Percentiles rank a stretch among this genome's conserved stretches.
Conservation (phyloP, 2,329 filamentous ascomycete genomes). For the Dactylonectria macrodidyma region DNA sequence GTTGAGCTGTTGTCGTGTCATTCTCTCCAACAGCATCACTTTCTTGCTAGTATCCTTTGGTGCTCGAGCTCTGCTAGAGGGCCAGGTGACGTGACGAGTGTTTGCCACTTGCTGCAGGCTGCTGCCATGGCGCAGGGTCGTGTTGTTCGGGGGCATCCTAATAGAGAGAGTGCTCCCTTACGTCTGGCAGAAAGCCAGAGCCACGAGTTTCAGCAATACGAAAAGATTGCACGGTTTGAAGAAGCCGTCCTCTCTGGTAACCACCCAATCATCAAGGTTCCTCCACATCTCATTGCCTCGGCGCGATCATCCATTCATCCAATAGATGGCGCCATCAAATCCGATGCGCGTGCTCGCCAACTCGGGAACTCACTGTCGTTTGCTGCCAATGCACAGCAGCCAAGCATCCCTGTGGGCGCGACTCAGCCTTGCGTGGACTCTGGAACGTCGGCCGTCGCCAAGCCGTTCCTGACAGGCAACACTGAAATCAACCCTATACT, state of each 20-base stretch:
- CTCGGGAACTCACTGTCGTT: slow-evolving; percentile 53
- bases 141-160: slow-evolving; percentile 33
- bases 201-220: slow-evolving; percentile 78
- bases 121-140: slow-evolving; percentile 49
- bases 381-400: slow-evolving; percentile 55
- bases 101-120: slow-evolving; percentile 37
- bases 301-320: slow-evolving; percentile 38
- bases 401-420: slow-evolving; percentile 23
- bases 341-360: slow-evolving; percentile 30
- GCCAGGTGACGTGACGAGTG: slow-evolving; percentile 42
- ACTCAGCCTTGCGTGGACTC: slow-evolving; percentile 20
- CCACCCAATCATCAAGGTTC: slow-evolving; percentile 74
- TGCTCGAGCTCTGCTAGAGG: slow-evolving; percentile 32
- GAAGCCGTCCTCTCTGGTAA: slow-evolving; percentile 86
- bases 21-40: slow-evolving; percentile 31
- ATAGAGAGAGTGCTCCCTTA: slow-evolving; percentile 42
- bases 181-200: slow-evolving; percentile 62
- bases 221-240: slow-evolving; percentile 85
- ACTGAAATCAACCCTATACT: slow-evolving; percentile 86
- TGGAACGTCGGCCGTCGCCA: slow-evolving; percentile 50
- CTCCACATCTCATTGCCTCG: slow-evolving; percentile 56
- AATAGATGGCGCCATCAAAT: slow-evolving; percentile 41
- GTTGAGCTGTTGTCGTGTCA: slow-evolving; percentile 30
- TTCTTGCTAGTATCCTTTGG: slow-evolving; percentile 27
- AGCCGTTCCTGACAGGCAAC: slow-evolving; percentile 64